These are phyloP conservation scores for Fraxinus dipetala DNA, from an alignment of 305 asterid species.

Conservation along the genomic window DNA sequence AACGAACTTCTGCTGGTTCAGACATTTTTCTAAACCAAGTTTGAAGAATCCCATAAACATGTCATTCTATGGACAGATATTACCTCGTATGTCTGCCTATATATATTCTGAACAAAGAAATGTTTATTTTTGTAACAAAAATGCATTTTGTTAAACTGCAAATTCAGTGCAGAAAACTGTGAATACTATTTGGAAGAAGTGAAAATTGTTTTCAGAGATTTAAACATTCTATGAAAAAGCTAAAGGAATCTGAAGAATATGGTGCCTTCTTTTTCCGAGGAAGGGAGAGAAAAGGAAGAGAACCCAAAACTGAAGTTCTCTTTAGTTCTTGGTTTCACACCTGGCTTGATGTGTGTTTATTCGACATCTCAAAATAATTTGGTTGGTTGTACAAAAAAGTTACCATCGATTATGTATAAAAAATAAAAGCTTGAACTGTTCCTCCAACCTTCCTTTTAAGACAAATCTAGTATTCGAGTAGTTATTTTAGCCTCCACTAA, in stretches of 20 bases:
- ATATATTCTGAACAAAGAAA: neutral
- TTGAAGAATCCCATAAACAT: slow-evolving; percentile 24
- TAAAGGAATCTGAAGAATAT: neutral
- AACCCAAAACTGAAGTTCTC: neutral
- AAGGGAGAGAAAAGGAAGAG: neutral
- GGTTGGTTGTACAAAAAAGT: neutral
- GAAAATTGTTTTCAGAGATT: neutral
- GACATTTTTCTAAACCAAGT: slow-evolving; percentile 43
- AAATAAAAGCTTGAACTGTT: neutral
- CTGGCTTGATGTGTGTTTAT: neutral
- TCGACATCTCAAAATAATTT: neutral
- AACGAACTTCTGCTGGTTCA: slow-evolving; percentile 62
- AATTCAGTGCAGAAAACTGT: neutral
- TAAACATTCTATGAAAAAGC: neutral
- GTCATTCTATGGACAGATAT: neutral
- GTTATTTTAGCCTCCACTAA: no score
- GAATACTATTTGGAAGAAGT: neutral
- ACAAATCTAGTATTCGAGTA: neutral
- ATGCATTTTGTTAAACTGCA: slow-evolving; percentile 16
- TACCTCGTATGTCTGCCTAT: neutral
- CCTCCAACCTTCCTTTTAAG: neutral
- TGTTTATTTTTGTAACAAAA: neutral
- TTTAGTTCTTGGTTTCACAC: neutral
- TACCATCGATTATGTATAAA: neutral
- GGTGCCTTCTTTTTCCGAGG: neutral